Evolutionary conservation across 2,329 filamentous ascomycete species (phyloP).

Genomic region (Paecilomyces formosus): DNA sequence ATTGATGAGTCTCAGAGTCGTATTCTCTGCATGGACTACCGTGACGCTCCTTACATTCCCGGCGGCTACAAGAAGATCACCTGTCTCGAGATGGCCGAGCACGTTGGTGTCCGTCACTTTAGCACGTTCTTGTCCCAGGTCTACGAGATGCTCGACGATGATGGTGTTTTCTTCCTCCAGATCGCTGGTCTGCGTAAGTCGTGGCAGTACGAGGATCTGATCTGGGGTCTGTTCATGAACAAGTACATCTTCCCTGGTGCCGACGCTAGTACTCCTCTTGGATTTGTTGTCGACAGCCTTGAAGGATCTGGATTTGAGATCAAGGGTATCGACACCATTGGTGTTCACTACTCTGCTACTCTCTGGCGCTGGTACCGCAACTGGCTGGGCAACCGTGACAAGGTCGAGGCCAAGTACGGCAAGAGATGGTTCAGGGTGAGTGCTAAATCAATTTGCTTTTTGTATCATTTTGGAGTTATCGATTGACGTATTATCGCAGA

Average conservation of each 20-base stretch:
- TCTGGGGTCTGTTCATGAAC: conserved; percentile 99
- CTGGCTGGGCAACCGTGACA: conserved; percentile 90
- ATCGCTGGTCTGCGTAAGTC: conserved; percentile 86
- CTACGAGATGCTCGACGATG: conserved; percentile 91
- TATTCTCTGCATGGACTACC: conserved; percentile 95
- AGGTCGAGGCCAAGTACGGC: conserved; percentile 92
- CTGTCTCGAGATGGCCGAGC: conserved; percentile 96
- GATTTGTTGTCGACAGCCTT: conserved; percentile 75
- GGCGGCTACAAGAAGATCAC: conserved; percentile 90
- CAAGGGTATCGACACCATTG: conserved; percentile 86
- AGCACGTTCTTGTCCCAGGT: conserved; percentile 74
- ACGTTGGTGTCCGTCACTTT: conserved; percentile 91
- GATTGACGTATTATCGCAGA: conserved; percentile 40
- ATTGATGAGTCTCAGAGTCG: conserved; percentile 81
- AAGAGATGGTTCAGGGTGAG: conserved; percentile 89
- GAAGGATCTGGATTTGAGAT: conserved; percentile 86
- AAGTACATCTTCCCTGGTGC: conserved; percentile 98
- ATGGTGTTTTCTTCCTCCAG: conserved; percentile 93
- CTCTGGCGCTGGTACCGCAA: conserved; percentile 98
- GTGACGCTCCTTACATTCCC: conserved; percentile 75
- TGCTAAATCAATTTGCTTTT: conserved; percentile 14
- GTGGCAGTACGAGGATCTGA: conserved; percentile 97
- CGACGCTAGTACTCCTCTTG: conserved; percentile 87
- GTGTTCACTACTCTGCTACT: conserved; percentile 94
- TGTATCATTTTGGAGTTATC: background rate